phyloP scores from a whole-genome alignment of 768 basidiomycete genomes.

The Psilocybe azurescens region DNA sequence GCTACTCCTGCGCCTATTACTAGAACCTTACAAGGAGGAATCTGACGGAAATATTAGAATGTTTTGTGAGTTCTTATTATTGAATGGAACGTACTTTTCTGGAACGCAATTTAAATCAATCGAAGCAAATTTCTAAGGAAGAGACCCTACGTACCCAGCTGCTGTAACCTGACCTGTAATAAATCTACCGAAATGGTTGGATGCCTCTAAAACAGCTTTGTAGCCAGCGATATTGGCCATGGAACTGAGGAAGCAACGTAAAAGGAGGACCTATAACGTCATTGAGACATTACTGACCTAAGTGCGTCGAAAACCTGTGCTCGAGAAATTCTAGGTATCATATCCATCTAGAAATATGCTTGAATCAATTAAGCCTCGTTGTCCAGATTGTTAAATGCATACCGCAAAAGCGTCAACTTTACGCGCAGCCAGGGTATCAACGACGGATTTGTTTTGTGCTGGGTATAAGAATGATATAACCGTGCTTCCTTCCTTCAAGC shows the following conservation, averaged over 20 bases:
- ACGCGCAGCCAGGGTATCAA: conserved; percentile 70
- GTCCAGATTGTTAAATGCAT: conserved; percentile 23
- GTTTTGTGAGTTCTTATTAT: background rate
- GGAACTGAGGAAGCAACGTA: conserved; percentile 52
- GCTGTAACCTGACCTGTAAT: conserved; percentile 92
- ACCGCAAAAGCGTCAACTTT: conserved; percentile 77
- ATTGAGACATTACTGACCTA: conserved; percentile 50
- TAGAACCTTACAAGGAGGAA: conserved; percentile 85
- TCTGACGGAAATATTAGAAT: conserved; percentile 43
- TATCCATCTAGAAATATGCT: conserved; percentile 64
- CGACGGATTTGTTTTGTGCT: conserved; percentile 75
- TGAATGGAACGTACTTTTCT: conserved; percentile 35
- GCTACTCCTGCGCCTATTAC: conserved; percentile 92
- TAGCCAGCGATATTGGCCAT: conserved; percentile 97
- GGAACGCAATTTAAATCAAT: background rate
- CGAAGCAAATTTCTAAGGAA: conserved; percentile 5
- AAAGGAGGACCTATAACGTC: conserved; percentile 6
- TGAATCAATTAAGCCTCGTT: background rate
- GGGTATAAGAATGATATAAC: conserved; percentile 87
- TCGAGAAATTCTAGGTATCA: conserved; percentile 90
- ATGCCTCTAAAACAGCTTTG: conserved; percentile 90
- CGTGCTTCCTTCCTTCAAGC: conserved; percentile 76
- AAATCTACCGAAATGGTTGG: conserved; percentile 88
- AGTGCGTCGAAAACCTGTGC: conserved; percentile 91
- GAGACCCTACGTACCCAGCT: conserved; percentile 67